Evolutionary conservation across 2,329 filamentous ascomycete species (phyloP).

Genomic region (Colletotrichum sidae): DNA sequence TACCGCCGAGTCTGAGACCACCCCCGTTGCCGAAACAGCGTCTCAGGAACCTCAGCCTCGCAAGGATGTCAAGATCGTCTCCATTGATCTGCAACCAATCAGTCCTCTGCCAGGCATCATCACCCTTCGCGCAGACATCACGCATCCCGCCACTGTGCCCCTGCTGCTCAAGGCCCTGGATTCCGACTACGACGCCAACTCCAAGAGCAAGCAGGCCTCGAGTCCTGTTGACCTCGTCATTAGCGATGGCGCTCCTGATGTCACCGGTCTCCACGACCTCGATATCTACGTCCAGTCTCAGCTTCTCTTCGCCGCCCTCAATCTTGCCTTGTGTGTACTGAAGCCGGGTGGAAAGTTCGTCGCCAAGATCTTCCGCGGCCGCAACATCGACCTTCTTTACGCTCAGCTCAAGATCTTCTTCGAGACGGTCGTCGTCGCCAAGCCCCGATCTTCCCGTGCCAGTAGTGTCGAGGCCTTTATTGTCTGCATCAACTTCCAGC

Average conservation of each 20-base stretch:
- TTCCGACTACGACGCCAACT: conserved; percentile 68
- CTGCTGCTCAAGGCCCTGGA: conserved; percentile 88
- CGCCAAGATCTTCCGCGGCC: conserved; percentile 95
- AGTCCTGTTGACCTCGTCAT: conserved; percentile 93
- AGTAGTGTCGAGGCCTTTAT: conserved; percentile 98
- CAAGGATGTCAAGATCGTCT: conserved; percentile 89
- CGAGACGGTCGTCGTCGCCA: conserved; percentile 86
- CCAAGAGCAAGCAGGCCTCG: conserved; percentile 64
- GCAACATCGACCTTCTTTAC: conserved; percentile 95
- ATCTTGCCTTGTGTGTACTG: conserved; percentile 91
- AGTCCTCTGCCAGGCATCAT: conserved; percentile 92
- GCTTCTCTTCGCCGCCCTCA: conserved; percentile 92
- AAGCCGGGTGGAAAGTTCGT: conserved; percentile 96
- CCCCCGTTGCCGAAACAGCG: conserved; percentile 16
- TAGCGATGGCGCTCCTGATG: conserved; percentile 94
- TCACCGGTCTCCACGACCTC: conserved; percentile 95
- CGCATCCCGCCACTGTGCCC: conserved; percentile 93
- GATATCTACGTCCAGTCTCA: conserved; percentile 99
- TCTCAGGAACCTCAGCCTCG: conserved; percentile 56
- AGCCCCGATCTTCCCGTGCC: conserved; percentile 92
- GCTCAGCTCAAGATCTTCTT: conserved; percentile 95
- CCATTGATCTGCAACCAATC: conserved; percentile 97
- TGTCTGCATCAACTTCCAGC: conserved; percentile 90
- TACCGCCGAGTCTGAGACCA: conserved; percentile 3
- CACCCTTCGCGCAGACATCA: conserved; percentile 94